Evolutionary conservation across 2,329 filamentous ascomycete species (phyloP).

Genomic region (Fusarium piperis): DNA sequence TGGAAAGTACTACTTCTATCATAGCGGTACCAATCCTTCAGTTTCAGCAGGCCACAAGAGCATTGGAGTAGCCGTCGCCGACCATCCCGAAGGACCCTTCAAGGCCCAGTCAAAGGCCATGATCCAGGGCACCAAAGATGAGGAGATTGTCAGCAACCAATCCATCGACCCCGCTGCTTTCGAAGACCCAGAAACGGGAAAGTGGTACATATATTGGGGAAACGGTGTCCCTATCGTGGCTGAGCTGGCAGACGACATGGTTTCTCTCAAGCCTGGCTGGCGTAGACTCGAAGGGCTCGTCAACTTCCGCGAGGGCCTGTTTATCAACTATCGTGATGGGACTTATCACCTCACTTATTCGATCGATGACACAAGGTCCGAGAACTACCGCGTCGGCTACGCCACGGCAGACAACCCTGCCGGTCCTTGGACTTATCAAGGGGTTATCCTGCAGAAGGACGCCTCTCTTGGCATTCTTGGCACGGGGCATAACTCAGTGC

Average conservation of each 20-base stretch:
- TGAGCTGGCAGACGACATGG: conserved; percentile 57
- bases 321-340: conserved; percentile 56
- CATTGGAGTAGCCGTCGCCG: conserved; percentile 68
- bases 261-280: conserved; percentile 51
- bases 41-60: conserved; percentile 60
- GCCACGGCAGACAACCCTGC: conserved; percentile 50
- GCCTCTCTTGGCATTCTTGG: conserved; percentile 53
- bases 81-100: conserved; percentile 69
- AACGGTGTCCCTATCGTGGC: conserved; percentile 55
- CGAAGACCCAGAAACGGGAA: conserved; percentile 65
- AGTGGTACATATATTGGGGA: conserved; percentile 72
- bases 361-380: conserved; percentile 57
- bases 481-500: conserved; percentile 56
- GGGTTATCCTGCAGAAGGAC: conserved; percentile 56
- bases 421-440: conserved; percentile 57
- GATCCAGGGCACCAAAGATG: conserved; percentile 55
- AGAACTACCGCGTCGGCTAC: conserved; percentile 59
- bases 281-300: conserved; percentile 49
- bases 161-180: conserved; percentile 72
- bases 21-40: conserved; percentile 63
- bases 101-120: conserved; percentile 63
- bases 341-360: conserved; percentile 60
- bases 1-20: conserved; percentile 73
- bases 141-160: conserved; percentile 48
- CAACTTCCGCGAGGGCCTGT: conserved; percentile 53